A percentile compares a stretch with the other conserved stretches of the same genome.
Evolutionary conservation across 345 rosid species (phyloP).

Genomic region (Eucalyptus curtisii): DNA sequence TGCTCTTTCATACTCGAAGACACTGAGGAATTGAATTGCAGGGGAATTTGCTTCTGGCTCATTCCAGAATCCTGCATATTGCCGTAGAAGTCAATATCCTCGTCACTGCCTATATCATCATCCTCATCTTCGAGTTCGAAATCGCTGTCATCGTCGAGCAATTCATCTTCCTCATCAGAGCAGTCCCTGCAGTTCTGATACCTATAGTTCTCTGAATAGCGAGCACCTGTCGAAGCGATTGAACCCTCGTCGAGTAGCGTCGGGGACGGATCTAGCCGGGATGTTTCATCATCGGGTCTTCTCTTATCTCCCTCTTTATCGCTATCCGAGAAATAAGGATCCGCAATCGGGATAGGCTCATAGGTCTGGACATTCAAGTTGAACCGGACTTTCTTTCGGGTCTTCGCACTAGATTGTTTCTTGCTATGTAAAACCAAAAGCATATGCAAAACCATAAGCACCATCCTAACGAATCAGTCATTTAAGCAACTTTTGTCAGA

Average conservation of each 20-base stretch:
- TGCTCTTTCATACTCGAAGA: background rate
- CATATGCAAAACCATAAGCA: background rate
- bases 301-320: slow-evolving; percentile 19
- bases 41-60: background rate
- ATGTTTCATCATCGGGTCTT: background rate
- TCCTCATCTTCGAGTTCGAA: slow-evolving; percentile 29
- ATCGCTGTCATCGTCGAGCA: slow-evolving; percentile 43
- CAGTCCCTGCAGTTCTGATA: slow-evolving; percentile 46
- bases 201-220: slow-evolving; percentile 31
- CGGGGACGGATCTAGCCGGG: background rate
- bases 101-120: background rate
- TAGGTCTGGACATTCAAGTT: slow-evolving; percentile 70
- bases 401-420: slow-evolving; percentile 12
- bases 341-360: slow-evolving; percentile 33
- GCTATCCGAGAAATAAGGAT: slow-evolving; percentile 4
- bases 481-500: background rate
- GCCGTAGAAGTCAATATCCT: background rate
- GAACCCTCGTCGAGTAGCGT: background rate
- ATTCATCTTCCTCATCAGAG: slow-evolving; percentile 55
- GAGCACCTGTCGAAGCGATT: slow-evolving; percentile 5
- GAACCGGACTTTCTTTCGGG: slow-evolving; percentile 74
- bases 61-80: background rate
- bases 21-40: slow-evolving; percentile 8
- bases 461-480: background rate
- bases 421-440: slow-evolving; percentile 5